Conservation (phyloP, 208 protist species). For the Entamoeba invadens region DNA sequence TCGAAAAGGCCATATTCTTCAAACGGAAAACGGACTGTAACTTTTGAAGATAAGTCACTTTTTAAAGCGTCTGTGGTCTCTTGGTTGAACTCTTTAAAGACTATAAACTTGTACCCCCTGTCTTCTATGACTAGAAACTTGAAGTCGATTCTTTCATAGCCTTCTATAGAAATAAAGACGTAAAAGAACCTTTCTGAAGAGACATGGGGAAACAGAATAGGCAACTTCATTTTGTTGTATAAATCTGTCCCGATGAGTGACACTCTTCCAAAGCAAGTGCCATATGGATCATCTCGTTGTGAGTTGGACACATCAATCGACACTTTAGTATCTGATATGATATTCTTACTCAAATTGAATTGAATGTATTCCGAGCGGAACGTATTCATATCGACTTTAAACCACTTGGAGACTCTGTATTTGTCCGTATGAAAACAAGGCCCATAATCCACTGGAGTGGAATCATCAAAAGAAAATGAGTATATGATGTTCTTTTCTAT, state of each 20-base stretch:
- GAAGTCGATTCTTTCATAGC: background rate
- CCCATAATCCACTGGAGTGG: background rate
- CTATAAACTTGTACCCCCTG: background rate
- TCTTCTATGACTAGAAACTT: background rate
- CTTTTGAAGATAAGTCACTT: background rate
- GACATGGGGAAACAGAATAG: background rate
- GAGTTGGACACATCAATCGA: background rate
- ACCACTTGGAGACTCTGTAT: background rate
- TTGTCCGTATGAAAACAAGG: background rate
- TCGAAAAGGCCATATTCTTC: background rate
- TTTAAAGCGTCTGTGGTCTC: background rate
- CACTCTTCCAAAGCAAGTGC: background rate
- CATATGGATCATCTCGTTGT: background rate
- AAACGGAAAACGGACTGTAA: background rate
- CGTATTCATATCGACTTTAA: background rate
- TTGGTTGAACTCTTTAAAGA: background rate
- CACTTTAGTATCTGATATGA: background rate
- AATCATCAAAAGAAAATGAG: background rate
- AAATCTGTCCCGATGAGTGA: background rate
- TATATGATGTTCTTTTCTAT: background rate
- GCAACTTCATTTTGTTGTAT: background rate
- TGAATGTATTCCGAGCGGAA: background rate
- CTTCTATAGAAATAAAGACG: background rate
- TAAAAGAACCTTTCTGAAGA: background rate
- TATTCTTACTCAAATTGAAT: background rate